These are phyloP conservation scores for Ascochyta rabiei DNA, from an alignment of 2,329 filamentous ascomycete genomes.

Conservation along the genomic window DNA sequence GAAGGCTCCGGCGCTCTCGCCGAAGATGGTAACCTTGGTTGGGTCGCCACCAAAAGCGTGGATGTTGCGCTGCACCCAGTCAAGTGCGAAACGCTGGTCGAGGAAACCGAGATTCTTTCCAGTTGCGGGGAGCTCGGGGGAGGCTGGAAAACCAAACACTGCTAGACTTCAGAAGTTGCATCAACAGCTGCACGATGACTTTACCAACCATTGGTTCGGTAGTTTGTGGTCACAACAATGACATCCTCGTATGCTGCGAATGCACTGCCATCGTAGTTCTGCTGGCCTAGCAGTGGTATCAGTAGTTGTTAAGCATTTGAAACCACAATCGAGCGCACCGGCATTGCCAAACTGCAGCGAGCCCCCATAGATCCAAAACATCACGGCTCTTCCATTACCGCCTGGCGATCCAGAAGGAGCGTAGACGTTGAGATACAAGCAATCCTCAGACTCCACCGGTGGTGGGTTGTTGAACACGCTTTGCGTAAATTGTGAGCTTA, in stretches of 20 bases:
- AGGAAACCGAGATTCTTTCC: constrained; percentile 59
- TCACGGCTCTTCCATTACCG: constrained; percentile 28
- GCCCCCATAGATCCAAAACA: constrained; percentile 44
- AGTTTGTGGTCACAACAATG: constrained; percentile 36
- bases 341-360: constrained; percentile 32
- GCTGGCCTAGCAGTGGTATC: constrained; percentile 7
- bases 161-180: neutral
- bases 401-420: constrained; percentile 31
- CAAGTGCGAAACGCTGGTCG: constrained; percentile 61
- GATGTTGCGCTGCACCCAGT: constrained; percentile 61
- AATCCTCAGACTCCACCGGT: constrained; percentile 46
- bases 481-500: constrained; percentile 19
- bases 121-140: constrained; percentile 27
- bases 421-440: constrained; percentile 49
- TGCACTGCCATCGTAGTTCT: constrained; percentile 32
- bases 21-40: constrained; percentile 56
- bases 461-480: constrained; percentile 33
- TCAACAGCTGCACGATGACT: rapidly evolving
- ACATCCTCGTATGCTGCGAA: constrained; percentile 41
- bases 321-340: constrained; percentile 5
- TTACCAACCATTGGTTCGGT: constrained; percentile 37
- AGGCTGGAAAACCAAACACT: constrained; percentile 40
- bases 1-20: constrained; percentile 36
- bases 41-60: constrained; percentile 57
- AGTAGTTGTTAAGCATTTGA: neutral